Evolutionary conservation across 2,329 filamentous ascomycete species (phyloP), one percentile per base, ranked within the genome.

Genomic region (Cladosporium halotolerans): DNA sequence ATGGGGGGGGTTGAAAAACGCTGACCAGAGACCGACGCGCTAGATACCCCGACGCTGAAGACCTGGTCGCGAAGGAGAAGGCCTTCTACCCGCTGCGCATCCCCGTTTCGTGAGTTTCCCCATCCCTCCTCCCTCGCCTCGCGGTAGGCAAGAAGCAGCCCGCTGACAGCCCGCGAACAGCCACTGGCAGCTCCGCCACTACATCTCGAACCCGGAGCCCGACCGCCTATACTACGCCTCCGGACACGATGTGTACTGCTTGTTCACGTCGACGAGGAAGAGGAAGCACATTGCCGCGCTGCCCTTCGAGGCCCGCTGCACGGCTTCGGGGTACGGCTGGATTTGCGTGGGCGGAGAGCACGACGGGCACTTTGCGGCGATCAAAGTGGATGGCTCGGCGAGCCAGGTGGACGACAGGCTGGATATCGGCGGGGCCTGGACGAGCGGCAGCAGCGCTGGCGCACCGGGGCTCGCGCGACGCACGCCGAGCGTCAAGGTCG

Each of bases 141-240:
- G 23, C 23, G 23, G 5, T 28, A 7, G 23, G 13, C 28, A 31
- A 31, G 18, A n/a, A 18, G 16, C 16, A 18, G 16, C 16, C 16
- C 16, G 16, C 16, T 18, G 16, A 18, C 16, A 18, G 16, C 16
- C 16, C 19, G 31, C 40, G 31, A 44, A 14, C 10, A 51, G 48
- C 32, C 88, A 93, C 72, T 91, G 86, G 84, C 88, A 93, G 73
- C 78, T 99, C 43, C 88, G 92, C 52, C 92, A 95, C 62, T 84
- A 95, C 61, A 87, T 97, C 67, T 92, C 88, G 69, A 86, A 85
- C 23, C 84, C 89, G 60, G 82, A 88, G 64, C 78, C 83, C 41
- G 82, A 91, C 69, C 74, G 85, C 61, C 79, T 97, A 60, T 96
- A 95, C 75, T 95, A 95, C 64, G 90, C 91, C 34, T 84, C 84